phyloP scores from a whole-genome alignment of 164 flowering plant genomes.

The Vitis labrusca region DNA sequence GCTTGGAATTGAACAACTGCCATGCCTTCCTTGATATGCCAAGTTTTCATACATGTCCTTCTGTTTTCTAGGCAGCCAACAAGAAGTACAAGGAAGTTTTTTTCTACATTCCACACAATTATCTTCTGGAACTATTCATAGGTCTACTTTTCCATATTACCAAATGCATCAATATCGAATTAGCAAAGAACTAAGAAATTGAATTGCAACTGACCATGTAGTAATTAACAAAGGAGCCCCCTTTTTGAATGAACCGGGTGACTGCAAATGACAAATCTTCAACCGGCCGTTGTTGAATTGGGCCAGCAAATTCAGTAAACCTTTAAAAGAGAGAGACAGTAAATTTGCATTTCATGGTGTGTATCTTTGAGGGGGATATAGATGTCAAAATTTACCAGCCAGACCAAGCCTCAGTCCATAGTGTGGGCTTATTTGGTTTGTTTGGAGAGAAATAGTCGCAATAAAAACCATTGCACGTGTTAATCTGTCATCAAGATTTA shows the following conservation, averaged over 20 bases:
- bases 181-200: no score
- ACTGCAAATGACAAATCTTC: slow-evolving; percentile 40
- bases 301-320: slow-evolving; percentile 37
- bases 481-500: slow-evolving; percentile 27
- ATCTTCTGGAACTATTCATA: neutral
- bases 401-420: slow-evolving; percentile 57
- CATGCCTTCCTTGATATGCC: no score
- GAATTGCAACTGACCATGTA: slow-evolving; percentile 29
- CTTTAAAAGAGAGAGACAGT: slow-evolving; percentile 8
- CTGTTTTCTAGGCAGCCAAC: no score
- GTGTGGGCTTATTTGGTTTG: slow-evolving; percentile 36
- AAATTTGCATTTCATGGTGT: no score
- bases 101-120: neutral
- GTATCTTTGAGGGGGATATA: neutral
- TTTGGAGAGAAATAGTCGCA: slow-evolving; percentile 43
- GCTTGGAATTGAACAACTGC: no score
- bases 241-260: slow-evolving; percentile 37
- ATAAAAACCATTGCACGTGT: slow-evolving; percentile 49
- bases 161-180: neutral
- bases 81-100: no score
- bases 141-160: neutral
- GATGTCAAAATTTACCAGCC: slow-evolving; percentile 30
- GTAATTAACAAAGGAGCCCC: slow-evolving; percentile 40
- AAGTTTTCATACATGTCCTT: no score
- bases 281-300: slow-evolving; percentile 25